Evolutionary conservation across 2,329 filamentous ascomycete genomes (phyloP), one percentile per base, ranked within the genome.

Genomic region (Rosellinia necatrix): DNA sequence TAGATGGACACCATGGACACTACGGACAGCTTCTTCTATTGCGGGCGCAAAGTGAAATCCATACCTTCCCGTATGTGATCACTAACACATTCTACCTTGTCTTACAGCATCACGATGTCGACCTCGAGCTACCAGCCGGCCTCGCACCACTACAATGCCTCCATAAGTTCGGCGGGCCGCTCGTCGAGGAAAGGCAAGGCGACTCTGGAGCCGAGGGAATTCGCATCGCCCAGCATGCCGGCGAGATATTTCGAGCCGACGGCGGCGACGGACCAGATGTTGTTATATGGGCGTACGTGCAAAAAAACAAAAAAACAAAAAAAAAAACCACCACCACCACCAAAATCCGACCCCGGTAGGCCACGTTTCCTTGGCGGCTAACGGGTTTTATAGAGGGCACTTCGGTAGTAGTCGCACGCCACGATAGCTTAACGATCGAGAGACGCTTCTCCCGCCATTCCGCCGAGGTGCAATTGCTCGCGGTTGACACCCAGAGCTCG

Each of bases 401-500:
- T 49, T 84, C 87, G 6, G 86, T 99, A 56, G 81, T 97, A 21
- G 94, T 92, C 72, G 86, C 93, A 27, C 92, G 96, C 68, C 93
- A 97, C 75, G 93, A 97, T 70, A 96, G 90, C 3, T 77, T 99
- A 51, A 90, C 89, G 15, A 88, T 97, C 63, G 93, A 97, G 69
- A 82, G 92, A 58, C 84, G 89, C 15, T 97, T 97, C 70, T 86
- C 89, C 24, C 83, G 87, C 56, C 94, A 99, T 72, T 82, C 84
- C 29, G 90, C 96, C 61, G 88, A 96, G 63, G 86, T 99, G 25
- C 82, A 88, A 52, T 82, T 96, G 68, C 85, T 99, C 51, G 87
- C 88, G 1, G 92, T 96, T 49, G 94, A 99, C 72, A 97, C 92
- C 69, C 86, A 90, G 53, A 97, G 92, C 72, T 92, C 97, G 64